Conservation (phyloP, 106 monocot species). For the Dendrobium nobile region DNA sequence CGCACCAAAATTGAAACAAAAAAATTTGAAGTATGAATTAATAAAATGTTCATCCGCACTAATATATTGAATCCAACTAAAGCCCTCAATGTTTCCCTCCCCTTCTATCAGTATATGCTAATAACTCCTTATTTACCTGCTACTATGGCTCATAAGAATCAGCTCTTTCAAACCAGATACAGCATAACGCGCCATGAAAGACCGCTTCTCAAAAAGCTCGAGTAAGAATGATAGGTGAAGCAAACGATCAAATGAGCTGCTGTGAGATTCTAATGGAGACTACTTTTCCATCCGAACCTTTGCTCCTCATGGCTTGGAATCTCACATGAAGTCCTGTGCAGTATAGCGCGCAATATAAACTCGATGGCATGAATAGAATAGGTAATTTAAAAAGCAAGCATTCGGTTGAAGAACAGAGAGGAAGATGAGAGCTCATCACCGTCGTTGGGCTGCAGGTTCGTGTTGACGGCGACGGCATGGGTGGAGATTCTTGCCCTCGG, state of each 20-base stretch:
- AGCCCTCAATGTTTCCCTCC: no score
- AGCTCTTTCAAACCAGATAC: no score
- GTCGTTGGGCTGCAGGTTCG: conserved; percentile 82
- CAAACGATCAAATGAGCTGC: conserved; percentile 51
- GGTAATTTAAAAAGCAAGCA: no score
- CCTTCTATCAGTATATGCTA: no score
- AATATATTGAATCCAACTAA: no score
- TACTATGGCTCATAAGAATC: no score
- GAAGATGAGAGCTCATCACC: conserved; percentile 22
- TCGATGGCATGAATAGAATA: neutral
- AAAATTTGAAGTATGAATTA: no score
- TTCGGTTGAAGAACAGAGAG: no score
- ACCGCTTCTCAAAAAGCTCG: neutral
- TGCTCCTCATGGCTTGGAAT: conserved; percentile 68
- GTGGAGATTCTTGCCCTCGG: conserved; percentile 56
- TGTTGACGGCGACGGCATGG: conserved; percentile 77
- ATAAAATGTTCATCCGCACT: no score
- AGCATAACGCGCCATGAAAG: no score
- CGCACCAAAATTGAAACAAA: no score
- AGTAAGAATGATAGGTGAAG: neutral
- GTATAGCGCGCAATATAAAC: neutral
- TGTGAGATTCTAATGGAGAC: conserved; percentile 79
- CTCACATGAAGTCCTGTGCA: conserved; percentile 37
- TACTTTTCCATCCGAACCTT: conserved; percentile 27
- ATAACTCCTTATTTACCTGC: no score